Conservation (phyloP, 768 basidiomycete genomes). For the Crucibulum laeve region DNA sequence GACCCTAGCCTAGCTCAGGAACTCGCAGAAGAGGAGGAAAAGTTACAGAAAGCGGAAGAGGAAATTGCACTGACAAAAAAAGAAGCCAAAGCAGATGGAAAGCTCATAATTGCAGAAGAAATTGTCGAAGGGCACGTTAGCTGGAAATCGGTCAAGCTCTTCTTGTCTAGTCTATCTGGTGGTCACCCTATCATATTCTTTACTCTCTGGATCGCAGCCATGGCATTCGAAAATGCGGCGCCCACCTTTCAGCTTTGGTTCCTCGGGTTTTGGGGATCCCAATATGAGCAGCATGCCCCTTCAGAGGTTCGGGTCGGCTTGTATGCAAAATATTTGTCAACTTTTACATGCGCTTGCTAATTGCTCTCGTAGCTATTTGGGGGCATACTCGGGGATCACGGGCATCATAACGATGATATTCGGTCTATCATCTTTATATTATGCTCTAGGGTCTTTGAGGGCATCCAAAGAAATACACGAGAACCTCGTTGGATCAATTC, state of each 20-base stretch:
- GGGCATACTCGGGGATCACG: conserved; percentile 13
- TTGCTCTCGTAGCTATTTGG: conserved; percentile 39
- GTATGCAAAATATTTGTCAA: conserved; percentile 22
- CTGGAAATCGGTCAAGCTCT: conserved; percentile 37
- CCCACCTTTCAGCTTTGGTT: conserved; percentile 32
- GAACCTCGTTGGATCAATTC: conserved; percentile 11
- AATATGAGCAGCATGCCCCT: conserved; percentile 31
- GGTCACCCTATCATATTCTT: conserved; percentile 26
- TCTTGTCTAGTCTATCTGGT: conserved; percentile 28
- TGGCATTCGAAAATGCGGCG: conserved; percentile 15
- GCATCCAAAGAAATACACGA: conserved; percentile 46
- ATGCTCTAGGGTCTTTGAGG: conserved; percentile 36
- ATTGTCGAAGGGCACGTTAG: conserved; percentile 52
- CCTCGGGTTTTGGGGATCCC: conserved; percentile 41
- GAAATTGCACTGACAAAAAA: conserved; percentile 15
- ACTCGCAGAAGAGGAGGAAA: conserved; percentile 19
- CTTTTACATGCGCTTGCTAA: background rate
- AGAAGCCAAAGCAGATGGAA: conserved; percentile 27
- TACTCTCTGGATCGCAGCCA: conserved; percentile 13
- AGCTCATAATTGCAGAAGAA: conserved; percentile 61
- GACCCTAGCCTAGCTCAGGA: background rate
- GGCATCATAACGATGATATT: background rate
- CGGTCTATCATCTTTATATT: conserved; percentile 9
- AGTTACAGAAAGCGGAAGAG: conserved; percentile 17
- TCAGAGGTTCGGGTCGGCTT: conserved; percentile 27